Evolutionary conservation across 2,329 filamentous ascomycete genomes (phyloP).

Genomic region (Fusarium tanahbumbuense): DNA sequence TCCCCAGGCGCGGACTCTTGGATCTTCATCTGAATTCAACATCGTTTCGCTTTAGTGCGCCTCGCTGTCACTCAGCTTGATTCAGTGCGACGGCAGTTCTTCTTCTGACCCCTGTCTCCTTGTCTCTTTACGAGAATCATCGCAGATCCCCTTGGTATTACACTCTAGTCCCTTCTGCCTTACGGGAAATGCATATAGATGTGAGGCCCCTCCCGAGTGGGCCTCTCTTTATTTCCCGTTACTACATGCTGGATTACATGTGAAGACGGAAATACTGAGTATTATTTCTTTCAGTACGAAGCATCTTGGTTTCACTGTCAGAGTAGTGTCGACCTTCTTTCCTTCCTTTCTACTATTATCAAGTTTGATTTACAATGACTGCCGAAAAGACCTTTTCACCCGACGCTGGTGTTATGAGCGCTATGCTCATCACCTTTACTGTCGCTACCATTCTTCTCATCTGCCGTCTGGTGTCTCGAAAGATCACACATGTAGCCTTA

Average conservation of each 20-base stretch:
- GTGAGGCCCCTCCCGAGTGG: neutral
- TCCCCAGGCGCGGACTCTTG: conserved; percentile 14
- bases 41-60: neutral
- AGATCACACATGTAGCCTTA: conserved; percentile 19
- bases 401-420: conserved; percentile 27
- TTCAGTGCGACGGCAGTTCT: conserved; percentile 4
- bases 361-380: neutral
- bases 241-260: neutral
- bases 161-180: neutral
- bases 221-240: neutral
- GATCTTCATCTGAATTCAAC: conserved; percentile 23
- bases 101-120: neutral
- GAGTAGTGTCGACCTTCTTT: neutral
- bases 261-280: neutral
- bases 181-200: neutral
- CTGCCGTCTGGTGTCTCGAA: conserved; percentile 27
- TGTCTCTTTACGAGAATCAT: neutral
- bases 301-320: neutral
- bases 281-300: neutral
- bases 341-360: neutral
- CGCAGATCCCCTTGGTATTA: conserved; percentile 1
- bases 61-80: neutral
- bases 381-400: conserved; percentile 3
- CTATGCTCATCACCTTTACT: conserved; percentile 23
- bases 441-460: conserved; percentile 16